Percentiles rank a stretch among this genome's conserved stretches.
Evolutionary conservation across 768 basidiomycete genomes (phyloP).

Genomic region (Boletellus sp.): DNA sequence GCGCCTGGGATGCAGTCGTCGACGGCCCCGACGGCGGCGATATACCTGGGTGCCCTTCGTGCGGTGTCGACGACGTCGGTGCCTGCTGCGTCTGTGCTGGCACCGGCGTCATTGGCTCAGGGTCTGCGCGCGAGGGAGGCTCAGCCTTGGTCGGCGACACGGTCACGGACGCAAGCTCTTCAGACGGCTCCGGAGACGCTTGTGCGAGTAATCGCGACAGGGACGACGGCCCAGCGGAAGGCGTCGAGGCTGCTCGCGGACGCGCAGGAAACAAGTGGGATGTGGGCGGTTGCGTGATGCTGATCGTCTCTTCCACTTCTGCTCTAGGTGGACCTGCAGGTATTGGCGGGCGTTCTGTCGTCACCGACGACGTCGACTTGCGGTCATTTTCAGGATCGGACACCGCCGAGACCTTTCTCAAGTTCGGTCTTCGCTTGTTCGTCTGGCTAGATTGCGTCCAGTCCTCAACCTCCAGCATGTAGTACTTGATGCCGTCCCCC

Average conservation of each 20-base stretch:
- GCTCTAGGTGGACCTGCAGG: slow-evolving; percentile 63
- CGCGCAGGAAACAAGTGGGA: slow-evolving; percentile 65
- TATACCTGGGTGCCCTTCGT: not conserved
- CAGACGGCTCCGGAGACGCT: slow-evolving; percentile 43
- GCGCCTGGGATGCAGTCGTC: slow-evolving; percentile 29
- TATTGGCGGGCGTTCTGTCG: slow-evolving; percentile 17
- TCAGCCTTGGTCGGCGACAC: slow-evolving; percentile 27
- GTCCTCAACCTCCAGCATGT: slow-evolving; percentile 90
- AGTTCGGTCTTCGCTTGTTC: slow-evolving; percentile 55
- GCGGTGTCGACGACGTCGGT: slow-evolving; percentile 13
- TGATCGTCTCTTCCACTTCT: slow-evolving; percentile 72
- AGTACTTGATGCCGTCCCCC: slow-evolving; percentile 86
- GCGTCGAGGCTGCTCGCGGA: slow-evolving; percentile 62
- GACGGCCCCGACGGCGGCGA: slow-evolving; percentile 15
- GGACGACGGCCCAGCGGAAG: slow-evolving; percentile 71
- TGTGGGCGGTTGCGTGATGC: slow-evolving; percentile 59
- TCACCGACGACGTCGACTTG: slow-evolving; percentile 10
- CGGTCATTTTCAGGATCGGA: slow-evolving; percentile 41
- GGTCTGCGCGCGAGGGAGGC: slow-evolving; percentile 12
- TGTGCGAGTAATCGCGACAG: slow-evolving; percentile 77
- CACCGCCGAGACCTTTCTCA: slow-evolving; percentile 45
- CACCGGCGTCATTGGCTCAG: slow-evolving; percentile 14
- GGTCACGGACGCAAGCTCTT: slow-evolving; percentile 30
- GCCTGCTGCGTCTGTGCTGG: slow-evolving; percentile 33
- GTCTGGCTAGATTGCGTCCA: slow-evolving; percentile 75